Percentiles rank a stretch among this genome's conserved stretches.
Evolutionary conservation across 106 monocot genomes (phyloP).

Genomic region (Dendrobium chrysotoxum): DNA sequence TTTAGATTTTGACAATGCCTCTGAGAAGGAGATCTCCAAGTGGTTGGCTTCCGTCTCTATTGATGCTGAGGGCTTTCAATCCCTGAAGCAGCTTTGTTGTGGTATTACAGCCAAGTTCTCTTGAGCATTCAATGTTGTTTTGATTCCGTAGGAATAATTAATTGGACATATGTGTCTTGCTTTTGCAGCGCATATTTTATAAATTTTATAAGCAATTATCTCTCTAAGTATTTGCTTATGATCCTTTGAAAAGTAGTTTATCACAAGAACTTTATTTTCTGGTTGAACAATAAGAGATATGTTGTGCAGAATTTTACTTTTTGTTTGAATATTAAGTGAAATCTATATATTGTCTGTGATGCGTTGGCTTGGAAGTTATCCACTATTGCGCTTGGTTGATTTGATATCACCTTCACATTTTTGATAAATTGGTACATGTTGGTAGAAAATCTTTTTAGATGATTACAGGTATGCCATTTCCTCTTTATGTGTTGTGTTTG

Average conservation of each 20-base stretch:
- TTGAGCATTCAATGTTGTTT: neutral
- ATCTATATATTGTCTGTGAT: neutral
- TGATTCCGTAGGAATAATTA: neutral
- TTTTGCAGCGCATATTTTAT: neutral
- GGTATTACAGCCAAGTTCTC: constrained; percentile 2
- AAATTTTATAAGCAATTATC: neutral
- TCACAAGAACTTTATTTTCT: neutral
- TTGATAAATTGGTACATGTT: no score
- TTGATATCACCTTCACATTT: no score
- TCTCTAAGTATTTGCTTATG: neutral
- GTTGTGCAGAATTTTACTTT: neutral
- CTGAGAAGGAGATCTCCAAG: constrained; percentile 27
- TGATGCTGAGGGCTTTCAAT: constrained; percentile 22
- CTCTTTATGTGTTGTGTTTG: no score
- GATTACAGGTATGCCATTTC: no score
- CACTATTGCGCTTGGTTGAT: no score
- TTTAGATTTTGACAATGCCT: constrained; percentile 13
- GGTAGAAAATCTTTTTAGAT: no score
- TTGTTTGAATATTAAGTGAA: neutral
- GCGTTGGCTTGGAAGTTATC: no score
- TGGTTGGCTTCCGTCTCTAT: constrained; percentile 33
- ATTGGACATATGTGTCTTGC: neutral
- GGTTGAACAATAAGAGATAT: neutral
- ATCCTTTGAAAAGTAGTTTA: neutral
- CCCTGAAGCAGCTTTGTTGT: constrained; percentile 39